Conservation (phyloP, 345 rosid species). For the Passiflora organensis region DNA sequence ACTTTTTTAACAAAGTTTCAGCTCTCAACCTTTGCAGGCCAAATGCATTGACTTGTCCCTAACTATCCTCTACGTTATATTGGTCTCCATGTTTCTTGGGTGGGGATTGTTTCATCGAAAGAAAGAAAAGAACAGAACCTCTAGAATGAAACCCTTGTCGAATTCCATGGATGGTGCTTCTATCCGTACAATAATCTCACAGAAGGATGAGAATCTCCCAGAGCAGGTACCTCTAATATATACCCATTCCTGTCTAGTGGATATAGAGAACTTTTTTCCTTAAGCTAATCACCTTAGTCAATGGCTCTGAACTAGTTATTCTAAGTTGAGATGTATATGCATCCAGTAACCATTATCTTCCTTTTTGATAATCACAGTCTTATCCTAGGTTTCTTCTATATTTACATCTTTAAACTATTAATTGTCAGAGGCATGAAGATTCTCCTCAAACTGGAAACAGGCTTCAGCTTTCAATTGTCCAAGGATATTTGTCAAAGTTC, state of each 20-base stretch:
- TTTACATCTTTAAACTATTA: slow-evolving; percentile 3
- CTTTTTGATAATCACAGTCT: neutral
- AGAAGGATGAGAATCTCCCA: slow-evolving; percentile 59
- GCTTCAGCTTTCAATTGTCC: slow-evolving; percentile 73
- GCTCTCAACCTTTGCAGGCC: slow-evolving; percentile 50
- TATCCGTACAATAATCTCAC: slow-evolving; percentile 31
- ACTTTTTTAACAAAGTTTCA: slow-evolving; percentile 12
- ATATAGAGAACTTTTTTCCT: slow-evolving; percentile 1
- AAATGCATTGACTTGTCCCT: slow-evolving; percentile 71
- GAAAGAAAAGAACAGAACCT: slow-evolving; percentile 47
- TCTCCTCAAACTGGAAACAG: slow-evolving; percentile 54
- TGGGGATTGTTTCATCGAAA: slow-evolving; percentile 64
- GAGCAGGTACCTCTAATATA: slow-evolving; percentile 43
- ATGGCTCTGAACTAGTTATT: neutral
- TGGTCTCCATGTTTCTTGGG: slow-evolving; percentile 71
- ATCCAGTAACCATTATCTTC: too few relatives aligned
- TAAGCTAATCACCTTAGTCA: slow-evolving; percentile 2
- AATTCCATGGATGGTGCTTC: slow-evolving; percentile 33
- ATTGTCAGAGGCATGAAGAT: slow-evolving; percentile 55
- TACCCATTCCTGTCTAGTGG: slow-evolving; percentile 1
- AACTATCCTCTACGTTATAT: slow-evolving; percentile 60
- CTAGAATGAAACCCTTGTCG: slow-evolving; percentile 46
- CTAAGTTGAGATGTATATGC: neutral
- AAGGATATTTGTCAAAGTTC: slow-evolving; percentile 80
- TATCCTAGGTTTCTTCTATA: neutral